Conservation (phyloP, 2,329 filamentous ascomycete genomes). For the Eurotiales sp. region DNA sequence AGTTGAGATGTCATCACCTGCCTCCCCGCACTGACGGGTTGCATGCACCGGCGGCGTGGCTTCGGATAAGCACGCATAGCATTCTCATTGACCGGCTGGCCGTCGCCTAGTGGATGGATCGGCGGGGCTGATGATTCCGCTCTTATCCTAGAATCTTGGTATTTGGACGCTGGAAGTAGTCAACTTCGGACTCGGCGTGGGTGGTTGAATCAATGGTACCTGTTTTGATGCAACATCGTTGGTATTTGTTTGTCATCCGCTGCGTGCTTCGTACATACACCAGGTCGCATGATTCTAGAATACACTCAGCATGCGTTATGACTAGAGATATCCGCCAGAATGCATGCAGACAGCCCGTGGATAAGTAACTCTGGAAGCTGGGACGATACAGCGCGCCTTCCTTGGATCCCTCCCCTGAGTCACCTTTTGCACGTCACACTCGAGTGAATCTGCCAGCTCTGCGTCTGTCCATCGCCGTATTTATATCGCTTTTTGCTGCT, state of each 20-base stretch:
- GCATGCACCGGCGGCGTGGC: neutral
- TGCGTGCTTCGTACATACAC: neutral
- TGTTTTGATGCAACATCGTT: slow-evolving; percentile 3
- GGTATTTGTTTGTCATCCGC: neutral
- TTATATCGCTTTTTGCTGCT: too few species aligned
- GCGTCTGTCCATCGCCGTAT: too few species aligned
- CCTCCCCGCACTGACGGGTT: slow-evolving; percentile 1
- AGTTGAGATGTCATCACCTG: slow-evolving; percentile 2
- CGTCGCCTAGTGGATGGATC: neutral
- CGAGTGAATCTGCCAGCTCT: too few species aligned
- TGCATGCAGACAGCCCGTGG: too few species aligned
- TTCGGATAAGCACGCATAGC: neutral
- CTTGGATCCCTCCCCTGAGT: too few species aligned
- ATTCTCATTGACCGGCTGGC: neutral
- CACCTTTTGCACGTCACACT: too few species aligned
- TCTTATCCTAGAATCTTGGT: neutral
- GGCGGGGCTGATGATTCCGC: slow-evolving; percentile 1
- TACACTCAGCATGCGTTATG: neutral
- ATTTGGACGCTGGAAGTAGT: neutral
- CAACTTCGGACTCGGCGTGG: neutral
- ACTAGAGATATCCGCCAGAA: too few species aligned
- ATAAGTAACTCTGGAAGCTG: too few species aligned
- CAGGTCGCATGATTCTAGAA: neutral
- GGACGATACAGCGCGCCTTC: too few species aligned
- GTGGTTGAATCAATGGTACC: too few species aligned